Conservation (phyloP, 225 moss, liverwort and hornwort species). For the Marchantia polymorpha region DNA sequence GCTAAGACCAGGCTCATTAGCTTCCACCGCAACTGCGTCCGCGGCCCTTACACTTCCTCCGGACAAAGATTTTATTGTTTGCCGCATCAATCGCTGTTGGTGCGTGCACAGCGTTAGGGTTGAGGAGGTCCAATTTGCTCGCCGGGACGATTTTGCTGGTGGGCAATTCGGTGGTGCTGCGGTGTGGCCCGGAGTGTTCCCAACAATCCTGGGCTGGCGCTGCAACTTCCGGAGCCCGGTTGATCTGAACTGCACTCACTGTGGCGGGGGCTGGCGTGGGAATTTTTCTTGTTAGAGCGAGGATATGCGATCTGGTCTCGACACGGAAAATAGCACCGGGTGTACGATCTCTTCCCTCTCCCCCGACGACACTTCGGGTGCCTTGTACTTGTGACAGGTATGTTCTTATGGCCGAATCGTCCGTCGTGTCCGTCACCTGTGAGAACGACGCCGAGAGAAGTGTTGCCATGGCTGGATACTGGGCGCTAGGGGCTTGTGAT, state of each 20-base stretch:
- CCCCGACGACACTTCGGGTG: neutral
- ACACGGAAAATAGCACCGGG: conserved; percentile 3
- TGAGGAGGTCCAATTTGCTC: conserved; percentile 1
- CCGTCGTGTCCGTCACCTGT: neutral
- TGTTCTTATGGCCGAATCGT: conserved; percentile 6
- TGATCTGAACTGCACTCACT: conserved; percentile 6
- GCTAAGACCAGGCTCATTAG: neutral
- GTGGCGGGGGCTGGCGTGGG: neutral
- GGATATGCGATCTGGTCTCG: conserved; percentile 8
- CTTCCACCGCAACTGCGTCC: neutral
- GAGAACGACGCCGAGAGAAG: neutral
- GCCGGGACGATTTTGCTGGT: neutral
- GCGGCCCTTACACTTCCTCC: neutral
- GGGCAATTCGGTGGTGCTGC: conserved; percentile 5
- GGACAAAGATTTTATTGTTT: conserved; percentile 20
- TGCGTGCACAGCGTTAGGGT: conserved; percentile 12
- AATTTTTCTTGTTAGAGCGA: conserved; percentile 5
- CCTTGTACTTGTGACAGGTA: conserved; percentile 2
- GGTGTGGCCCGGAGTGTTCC: neutral
- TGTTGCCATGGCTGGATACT: neutral
- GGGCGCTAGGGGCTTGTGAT: neutral
- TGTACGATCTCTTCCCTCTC: conserved; percentile 1
- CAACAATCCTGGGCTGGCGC: neutral
- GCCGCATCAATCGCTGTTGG: neutral
- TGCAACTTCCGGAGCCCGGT: neutral